Evolutionary conservation across 176 grass and related monocot species (phyloP).

Genomic region (Neostapfia colusana): DNA sequence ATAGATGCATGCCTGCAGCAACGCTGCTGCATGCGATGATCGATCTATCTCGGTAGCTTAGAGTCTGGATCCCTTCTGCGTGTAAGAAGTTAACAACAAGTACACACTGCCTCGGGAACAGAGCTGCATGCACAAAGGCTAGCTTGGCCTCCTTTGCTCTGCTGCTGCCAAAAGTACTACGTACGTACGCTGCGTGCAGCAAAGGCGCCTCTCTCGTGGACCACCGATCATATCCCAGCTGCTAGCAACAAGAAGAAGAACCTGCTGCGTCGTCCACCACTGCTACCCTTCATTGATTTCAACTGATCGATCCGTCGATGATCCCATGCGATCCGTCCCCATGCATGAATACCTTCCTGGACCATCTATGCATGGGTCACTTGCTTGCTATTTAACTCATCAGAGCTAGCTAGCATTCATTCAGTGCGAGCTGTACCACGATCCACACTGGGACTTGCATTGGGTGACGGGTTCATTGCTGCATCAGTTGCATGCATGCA

Average conservation of each 20-base stretch:
- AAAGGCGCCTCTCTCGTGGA: not conserved
- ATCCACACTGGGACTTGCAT: not conserved
- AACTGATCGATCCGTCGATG: constrained; percentile 8
- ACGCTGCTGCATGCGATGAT: not conserved
- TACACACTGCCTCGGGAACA: constrained; percentile 32
- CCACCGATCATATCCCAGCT: not conserved
- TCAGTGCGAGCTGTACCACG: not conserved
- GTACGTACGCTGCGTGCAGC: not conserved
- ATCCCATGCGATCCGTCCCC: not conserved
- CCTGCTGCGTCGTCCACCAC: constrained; percentile 18
- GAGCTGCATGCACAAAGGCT: constrained; percentile 2
- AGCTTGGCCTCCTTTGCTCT: not conserved
- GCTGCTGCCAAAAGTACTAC: constrained; percentile 12
- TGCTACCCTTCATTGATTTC: constrained; percentile 16
- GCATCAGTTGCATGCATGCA: not conserved
- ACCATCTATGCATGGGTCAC: not conserved
- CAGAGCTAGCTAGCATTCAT: too few relatives aligned
- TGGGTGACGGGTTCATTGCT: too few relatives aligned
- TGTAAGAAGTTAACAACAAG: constrained; percentile 6
- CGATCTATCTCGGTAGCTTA: too few relatives aligned
- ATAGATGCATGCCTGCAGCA: not conserved
- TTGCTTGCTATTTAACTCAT: not conserved
- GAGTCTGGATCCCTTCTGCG: not conserved
- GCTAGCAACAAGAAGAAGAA: constrained; percentile 39
- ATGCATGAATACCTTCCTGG: not conserved